Evolutionary conservation across 2,329 filamentous ascomycete genomes (phyloP), one percentile per base, ranked within the genome.

Genomic region (Pseudocercospora vitis): DNA sequence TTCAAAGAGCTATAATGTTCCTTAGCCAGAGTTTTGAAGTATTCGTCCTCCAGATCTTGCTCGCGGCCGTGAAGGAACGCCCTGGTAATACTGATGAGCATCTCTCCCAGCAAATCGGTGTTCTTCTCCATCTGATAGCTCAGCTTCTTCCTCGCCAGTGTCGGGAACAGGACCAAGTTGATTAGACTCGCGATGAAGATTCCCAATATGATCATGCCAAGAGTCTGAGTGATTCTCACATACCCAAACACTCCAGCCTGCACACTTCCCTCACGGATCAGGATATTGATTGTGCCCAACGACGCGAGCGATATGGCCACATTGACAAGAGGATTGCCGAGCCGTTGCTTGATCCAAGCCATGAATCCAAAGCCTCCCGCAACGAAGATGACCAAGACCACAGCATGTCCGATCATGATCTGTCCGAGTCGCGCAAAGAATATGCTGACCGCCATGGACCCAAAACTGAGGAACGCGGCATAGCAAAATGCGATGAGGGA

Each of bases 241-340:
- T 88, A 84, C 0, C 88, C 91, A 65, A 96, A 90, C 48, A 86
- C 85, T 4, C 88, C 89, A 28, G 81, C 84, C 64, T 95, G 89
- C 0, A 96, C 85, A 2, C 90, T 85, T 47, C 90, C 91, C 71
- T 96, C 92, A 72, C 95, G 95, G 8, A 92, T 96, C 57, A 96
- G 76, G 40, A 95, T 83, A 2, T 88, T 91, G 67, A 96, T 95
- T 59, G 94, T 88, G 46, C 89, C 89, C 53, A 97, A 84, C 28
- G 89, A 92, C 5, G 91, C 84, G 60, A 96, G 77, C 26, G 91
- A 96, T 62, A 88, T 90, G 44, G 87, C 89, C 9, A 73, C 70
- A 47, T 73, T 73, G 49, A 73, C 71, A n/a, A 73, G 60, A 2
- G 71, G 69, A 52, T 72, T 68, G 3, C 68, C 70, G 6, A 72